These are phyloP conservation scores for Eimeria maxima DNA, from an alignment of 169 alveolate species.

Conservation along the genomic window DNA sequence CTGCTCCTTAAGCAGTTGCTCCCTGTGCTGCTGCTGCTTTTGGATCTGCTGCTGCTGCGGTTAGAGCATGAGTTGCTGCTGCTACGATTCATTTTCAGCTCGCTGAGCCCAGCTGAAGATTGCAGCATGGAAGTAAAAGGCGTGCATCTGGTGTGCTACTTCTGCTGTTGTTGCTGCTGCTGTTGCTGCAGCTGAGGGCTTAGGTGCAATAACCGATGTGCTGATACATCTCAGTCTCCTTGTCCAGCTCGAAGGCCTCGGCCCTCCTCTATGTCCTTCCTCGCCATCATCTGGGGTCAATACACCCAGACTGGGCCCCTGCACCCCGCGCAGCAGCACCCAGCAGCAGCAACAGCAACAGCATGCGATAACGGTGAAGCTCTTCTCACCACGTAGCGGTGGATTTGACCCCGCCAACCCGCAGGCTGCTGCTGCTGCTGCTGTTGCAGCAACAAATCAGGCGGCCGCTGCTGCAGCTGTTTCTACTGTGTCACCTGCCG, in stretches of 20 bases:
- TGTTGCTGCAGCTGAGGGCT: constrained; percentile 10
- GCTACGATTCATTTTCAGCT: background rate
- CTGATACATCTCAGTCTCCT: constrained; percentile 33
- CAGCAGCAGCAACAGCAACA: too few species aligned
- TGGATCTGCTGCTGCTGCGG: background rate
- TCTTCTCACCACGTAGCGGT: too few species aligned
- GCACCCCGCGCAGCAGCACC: too few species aligned
- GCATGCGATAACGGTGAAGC: too few species aligned
- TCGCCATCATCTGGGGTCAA: constrained; percentile 47
- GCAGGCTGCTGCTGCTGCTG: too few species aligned
- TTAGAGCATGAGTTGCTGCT: background rate
- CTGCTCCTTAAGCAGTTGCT: background rate
- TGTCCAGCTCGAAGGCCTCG: constrained; percentile 21
- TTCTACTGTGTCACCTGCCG: too few species aligned
- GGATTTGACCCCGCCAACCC: too few species aligned
- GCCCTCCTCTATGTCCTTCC: constrained; percentile 47
- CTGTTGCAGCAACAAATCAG: too few species aligned
- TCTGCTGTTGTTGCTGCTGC: constrained; percentile 41
- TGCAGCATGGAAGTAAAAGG: background rate
- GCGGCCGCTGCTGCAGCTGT: too few species aligned
- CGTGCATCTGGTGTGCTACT: background rate
- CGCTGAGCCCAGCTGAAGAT: too few species aligned
- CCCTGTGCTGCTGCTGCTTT: background rate
- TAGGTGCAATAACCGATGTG: constrained; percentile 33
- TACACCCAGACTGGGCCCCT: background rate